Percentiles rank a stretch among this genome's conserved stretches.
phyloP scores from a whole-genome alignment of 2,329 filamentous ascomycete species.

The Mariannaea elegans region DNA sequence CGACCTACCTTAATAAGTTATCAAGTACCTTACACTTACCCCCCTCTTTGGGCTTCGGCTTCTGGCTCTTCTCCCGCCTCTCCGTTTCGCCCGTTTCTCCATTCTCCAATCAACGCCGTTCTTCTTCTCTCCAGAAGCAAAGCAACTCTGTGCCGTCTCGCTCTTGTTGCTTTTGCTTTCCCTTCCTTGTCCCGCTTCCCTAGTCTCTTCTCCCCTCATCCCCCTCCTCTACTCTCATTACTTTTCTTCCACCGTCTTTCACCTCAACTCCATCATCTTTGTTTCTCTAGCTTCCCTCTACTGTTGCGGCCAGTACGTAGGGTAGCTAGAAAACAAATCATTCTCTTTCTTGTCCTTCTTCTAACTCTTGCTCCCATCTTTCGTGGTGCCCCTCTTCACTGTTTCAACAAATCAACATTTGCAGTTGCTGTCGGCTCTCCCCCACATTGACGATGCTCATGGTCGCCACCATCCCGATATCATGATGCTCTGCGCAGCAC shows the following conservation, averaged over 20 bases:
- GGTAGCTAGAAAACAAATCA: constrained; percentile 22
- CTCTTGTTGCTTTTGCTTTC: background rate
- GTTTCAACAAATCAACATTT: constrained; percentile 18
- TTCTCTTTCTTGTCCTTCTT: constrained; percentile 1
- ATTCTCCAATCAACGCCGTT: constrained; percentile 41
- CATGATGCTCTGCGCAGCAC: constrained; percentile 54
- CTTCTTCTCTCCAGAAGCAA: constrained; percentile 36
- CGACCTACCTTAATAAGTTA: background rate
- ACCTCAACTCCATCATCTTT: background rate
- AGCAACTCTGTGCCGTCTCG: constrained; percentile 21
- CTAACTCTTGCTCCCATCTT: constrained; percentile 1
- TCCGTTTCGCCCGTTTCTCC: constrained; percentile 26
- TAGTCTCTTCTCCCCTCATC: background rate
- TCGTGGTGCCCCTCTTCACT: background rate
- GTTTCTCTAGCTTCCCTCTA: constrained; percentile 23
- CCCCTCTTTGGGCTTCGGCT: background rate
- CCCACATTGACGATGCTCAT: constrained; percentile 43
- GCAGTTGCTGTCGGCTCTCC: constrained; percentile 14
- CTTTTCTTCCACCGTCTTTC: background rate
- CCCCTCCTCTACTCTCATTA: background rate
- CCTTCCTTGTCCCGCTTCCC: background rate
- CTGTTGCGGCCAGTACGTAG: constrained; percentile 14
- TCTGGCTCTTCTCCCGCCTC: constrained; percentile 15
- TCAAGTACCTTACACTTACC: constrained; percentile 15
- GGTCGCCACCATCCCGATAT: constrained; percentile 47